phyloP scores from a whole-genome alignment of 2,329 filamentous ascomycete species.

The Claviceps arundinis region DNA sequence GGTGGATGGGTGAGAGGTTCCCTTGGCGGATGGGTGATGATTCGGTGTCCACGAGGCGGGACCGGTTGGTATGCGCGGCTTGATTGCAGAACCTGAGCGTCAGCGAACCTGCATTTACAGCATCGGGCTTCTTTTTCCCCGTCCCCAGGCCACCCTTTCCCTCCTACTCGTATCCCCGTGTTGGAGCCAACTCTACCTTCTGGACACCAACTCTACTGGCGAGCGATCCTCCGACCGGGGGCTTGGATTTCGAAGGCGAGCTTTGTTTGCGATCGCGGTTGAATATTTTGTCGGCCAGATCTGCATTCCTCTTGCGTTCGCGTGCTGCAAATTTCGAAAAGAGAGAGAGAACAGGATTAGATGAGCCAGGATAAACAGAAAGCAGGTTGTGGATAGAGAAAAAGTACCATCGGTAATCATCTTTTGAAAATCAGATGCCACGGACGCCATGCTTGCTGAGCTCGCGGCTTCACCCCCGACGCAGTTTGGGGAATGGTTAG shows the following conservation, averaged over 20 bases:
- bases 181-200: slow-evolving; percentile 37
- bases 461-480: neutral
- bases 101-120: neutral
- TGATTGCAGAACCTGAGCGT: neutral
- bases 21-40: slow-evolving; percentile 38
- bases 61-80: too few relatives aligned
- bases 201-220: slow-evolving; percentile 60
- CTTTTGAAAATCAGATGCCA: slow-evolving; percentile 38
- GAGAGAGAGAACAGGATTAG: neutral
- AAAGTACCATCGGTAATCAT: slow-evolving; percentile 38
- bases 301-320: slow-evolving; percentile 57
- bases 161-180: neutral
- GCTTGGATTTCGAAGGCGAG: slow-evolving; percentile 36
- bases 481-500: neutral
- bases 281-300: slow-evolving; percentile 60
- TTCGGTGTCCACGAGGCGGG: slow-evolving; percentile 57
- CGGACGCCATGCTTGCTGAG: slow-evolving; percentile 24
- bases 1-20: slow-evolving; percentile 5
- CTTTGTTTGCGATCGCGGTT: slow-evolving; percentile 45
- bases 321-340: slow-evolving; percentile 32
- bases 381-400: neutral
- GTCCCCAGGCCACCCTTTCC: neutral
- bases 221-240: slow-evolving; percentile 39
- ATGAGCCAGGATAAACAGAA: neutral
- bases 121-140: neutral